phyloP scores from a whole-genome alignment of 345 rosid species.

The Rhodamnia argentea region DNA sequence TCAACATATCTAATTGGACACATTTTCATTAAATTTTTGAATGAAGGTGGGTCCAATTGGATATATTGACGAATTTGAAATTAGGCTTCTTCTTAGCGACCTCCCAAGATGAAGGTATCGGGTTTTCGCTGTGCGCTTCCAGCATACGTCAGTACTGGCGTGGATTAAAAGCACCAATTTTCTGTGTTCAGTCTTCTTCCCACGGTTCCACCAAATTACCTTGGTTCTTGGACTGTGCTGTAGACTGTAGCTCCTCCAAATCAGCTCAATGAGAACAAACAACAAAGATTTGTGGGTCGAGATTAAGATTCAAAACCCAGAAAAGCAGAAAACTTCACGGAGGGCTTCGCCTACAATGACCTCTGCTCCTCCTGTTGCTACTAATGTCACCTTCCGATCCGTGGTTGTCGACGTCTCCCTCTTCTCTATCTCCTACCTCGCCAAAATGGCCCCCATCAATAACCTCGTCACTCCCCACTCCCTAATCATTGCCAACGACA shows the following conservation, averaged over 20 bases:
- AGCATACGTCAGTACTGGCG: too few species aligned
- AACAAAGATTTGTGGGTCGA: background rate
- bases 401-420: conserved; percentile 32
- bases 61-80: too few species aligned
- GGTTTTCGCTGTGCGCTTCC: too few species aligned
- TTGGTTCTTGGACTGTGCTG: background rate
- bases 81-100: too few species aligned
- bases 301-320: background rate
- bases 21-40: too few species aligned
- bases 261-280: background rate
- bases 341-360: conserved; percentile 46
- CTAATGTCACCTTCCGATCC: conserved; percentile 69
- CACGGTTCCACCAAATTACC: background rate
- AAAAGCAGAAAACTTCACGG: conserved; percentile 18
- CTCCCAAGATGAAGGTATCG: too few species aligned
- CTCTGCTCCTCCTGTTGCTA: conserved; percentile 33
- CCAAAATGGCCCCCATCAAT: conserved; percentile 45
- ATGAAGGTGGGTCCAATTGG: too few species aligned
- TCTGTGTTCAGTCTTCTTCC: background rate
- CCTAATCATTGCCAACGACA: conserved; percentile 46
- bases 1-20: too few species aligned
- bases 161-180: background rate
- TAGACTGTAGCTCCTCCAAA: background rate
- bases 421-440: conserved; percentile 22
- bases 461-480: conserved; percentile 29